phyloP scores from a whole-genome alignment of 2,329 filamentous ascomycete genomes.

The Fusarium sp. region DNA sequence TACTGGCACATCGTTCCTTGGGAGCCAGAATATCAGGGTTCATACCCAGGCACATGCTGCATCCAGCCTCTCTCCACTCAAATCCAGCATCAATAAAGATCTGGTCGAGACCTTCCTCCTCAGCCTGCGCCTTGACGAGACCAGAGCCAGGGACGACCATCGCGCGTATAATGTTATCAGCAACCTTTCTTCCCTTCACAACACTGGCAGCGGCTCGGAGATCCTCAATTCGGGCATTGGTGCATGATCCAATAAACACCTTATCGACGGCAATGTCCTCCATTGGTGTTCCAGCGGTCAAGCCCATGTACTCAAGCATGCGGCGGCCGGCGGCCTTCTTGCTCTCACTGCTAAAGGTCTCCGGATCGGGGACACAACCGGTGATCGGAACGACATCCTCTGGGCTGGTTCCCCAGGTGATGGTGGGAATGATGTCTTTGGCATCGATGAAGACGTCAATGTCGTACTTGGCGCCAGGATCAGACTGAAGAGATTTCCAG shows the following conservation, averaged over 20 bases:
- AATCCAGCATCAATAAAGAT: slow-evolving; percentile 94
- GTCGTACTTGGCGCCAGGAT: slow-evolving; percentile 90
- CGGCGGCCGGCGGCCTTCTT: slow-evolving; percentile 85
- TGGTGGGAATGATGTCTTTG: slow-evolving; percentile 92
- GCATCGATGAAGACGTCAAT: slow-evolving; percentile 89
- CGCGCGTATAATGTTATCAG: slow-evolving; percentile 88
- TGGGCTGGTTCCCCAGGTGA: slow-evolving; percentile 97
- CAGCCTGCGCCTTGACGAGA: slow-evolving; percentile 91
- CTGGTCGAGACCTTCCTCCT: slow-evolving; percentile 91
- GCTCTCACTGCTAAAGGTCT: slow-evolving; percentile 82
- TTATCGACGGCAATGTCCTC: slow-evolving; percentile 94
- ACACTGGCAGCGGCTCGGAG: slow-evolving; percentile 87
- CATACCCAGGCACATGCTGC: slow-evolving; percentile 99
- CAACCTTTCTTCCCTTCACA: slow-evolving; percentile 88
- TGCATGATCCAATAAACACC: slow-evolving; percentile 98
- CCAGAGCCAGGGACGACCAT: slow-evolving; percentile 98
- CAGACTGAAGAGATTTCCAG: slow-evolving; percentile 88
- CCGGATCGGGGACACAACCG: slow-evolving; percentile 88
- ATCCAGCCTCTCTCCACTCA: slow-evolving; percentile 97
- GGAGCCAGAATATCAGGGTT: slow-evolving; percentile 97
- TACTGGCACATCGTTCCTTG: slow-evolving; percentile 92
- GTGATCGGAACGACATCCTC: slow-evolving; percentile 97
- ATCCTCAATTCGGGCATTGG: slow-evolving; percentile 97
- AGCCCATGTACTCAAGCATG: slow-evolving; percentile 96
- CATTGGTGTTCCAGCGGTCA: slow-evolving; percentile 87